These are phyloP conservation scores for Aspergillus jensenii DNA, from an alignment of 2,329 filamentous ascomycete species.

Conservation along the genomic window DNA sequence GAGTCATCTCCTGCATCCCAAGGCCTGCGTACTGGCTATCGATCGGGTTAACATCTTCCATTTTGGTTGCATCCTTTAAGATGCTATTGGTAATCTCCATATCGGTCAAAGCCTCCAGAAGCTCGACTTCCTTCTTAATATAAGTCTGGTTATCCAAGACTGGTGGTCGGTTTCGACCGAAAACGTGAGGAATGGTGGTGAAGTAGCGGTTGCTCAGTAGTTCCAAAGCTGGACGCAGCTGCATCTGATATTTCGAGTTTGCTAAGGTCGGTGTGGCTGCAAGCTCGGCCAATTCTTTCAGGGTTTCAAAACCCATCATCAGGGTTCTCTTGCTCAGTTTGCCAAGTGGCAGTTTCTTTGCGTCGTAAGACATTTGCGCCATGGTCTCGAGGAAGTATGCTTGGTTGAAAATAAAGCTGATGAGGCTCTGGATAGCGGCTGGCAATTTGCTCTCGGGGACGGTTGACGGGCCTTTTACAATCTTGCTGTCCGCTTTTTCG, in stretches of 20 bases:
- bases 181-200: constrained; percentile 76
- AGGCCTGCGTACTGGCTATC: constrained; percentile 73
- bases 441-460: constrained; percentile 58
- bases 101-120: constrained; percentile 77
- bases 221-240: constrained; percentile 51
- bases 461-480: constrained; percentile 35
- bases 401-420: constrained; percentile 82
- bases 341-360: constrained; percentile 74
- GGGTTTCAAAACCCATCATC: constrained; percentile 68
- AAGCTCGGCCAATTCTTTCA: constrained; percentile 72
- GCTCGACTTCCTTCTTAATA: constrained; percentile 74
- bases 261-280: constrained; percentile 57
- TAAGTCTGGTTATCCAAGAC: constrained; percentile 57
- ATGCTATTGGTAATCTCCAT: constrained; percentile 81
- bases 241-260: constrained; percentile 42
- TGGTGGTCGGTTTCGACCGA: constrained; percentile 72
- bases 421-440: constrained; percentile 63
- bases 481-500: constrained; percentile 29
- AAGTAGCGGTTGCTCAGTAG: constrained; percentile 76
- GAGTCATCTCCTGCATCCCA: constrained; percentile 73
- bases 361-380: constrained; percentile 46
- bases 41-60: constrained; percentile 59
- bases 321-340: constrained; percentile 81
- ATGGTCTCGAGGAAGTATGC: constrained; percentile 64
- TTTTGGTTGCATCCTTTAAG: constrained; percentile 65